Evolutionary conservation across 1,284 basidiomycete genomes (phyloP), one percentile per base, ranked within the genome.

Genomic region (Irpex sp.): DNA sequence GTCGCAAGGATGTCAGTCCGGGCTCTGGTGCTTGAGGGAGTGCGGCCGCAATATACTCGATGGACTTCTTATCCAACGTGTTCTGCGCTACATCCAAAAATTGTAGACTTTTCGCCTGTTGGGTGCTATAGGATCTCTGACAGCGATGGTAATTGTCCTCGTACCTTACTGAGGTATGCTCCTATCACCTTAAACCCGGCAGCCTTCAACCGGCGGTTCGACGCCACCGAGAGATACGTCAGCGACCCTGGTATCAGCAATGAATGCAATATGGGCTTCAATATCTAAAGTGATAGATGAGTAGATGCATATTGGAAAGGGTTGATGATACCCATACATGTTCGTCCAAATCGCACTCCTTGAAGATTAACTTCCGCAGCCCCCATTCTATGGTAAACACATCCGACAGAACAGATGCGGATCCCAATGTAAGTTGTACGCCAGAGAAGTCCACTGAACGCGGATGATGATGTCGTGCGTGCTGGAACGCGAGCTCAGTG

Each of bases 21-120:
- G 79, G 76, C 62, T 82, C 78, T 1, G 84, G 84, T 5, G 86
- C 82, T 13, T 78, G 73, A 9, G 82, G 71, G 9, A 96, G 78
- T 0, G 91, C 88, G 40, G 85, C 85, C 0, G 93, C 87, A 48
- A 98, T 83, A 66, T 90, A 91, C 65, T 97, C 95, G 19, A 95
- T 80, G 0, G 91, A 82, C 70, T 88, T 90, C 73, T 92, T 93
- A 73, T 98, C 96, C 67, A 98, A 78, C 1, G 80, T 76, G 67
- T 93, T 98, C 66, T 94, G 93, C 1, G 94, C 96, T 26, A 99
- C 76, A 73, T 99, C 96, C 38, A 98, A 75, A 71, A 95, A 97
- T 65, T 85, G 88, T 9, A 98, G 76, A 57, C 78, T 85, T 68
- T 84, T 86, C 1, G 94, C 88, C 89, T 93, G 58, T 9, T 55